Base-by-base conservation (phyloP, 2,329 filamentous ascomycete genomes). In the Mycosphaerelloides madeirae region DNA sequence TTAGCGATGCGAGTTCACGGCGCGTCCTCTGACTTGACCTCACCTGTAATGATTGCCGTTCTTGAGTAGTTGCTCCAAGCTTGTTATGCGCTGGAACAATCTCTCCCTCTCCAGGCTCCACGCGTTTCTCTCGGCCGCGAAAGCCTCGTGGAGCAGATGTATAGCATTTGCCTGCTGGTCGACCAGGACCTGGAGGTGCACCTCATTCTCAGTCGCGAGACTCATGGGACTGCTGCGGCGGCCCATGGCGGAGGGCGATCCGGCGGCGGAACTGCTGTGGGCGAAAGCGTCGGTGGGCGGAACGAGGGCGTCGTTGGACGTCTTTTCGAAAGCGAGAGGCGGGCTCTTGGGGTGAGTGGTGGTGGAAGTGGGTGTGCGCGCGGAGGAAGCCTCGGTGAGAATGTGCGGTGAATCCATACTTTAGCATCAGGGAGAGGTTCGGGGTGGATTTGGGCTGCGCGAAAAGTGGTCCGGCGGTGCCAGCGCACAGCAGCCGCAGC, bases 121-220 rank as follows among this genome's bases (percentile, higher is more conserved):
- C 12, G 57, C 53, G 33, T 65, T 53, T 28, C 63, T 46, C 49
- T 66, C 64, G 2, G 59, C 61, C 9, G 58, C 58, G 41, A 66
- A 66, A 0, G 62, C 63, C 29, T 58, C 55, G 45, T 65, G 61
- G 18, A 65, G 53, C 41, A 58, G 47, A 20, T 54, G 42, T 14
- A 66, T 52, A 6, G 62, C 59, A 36, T 58, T 54, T 12, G 58
- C 46, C 50, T 65, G 62, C 44, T 65, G 63, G 41, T 64, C 61
- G 13, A 65, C 51, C 16, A 65, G 59, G 20, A 55, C 53, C 41
- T 65, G 63, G 46, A 64, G 36, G 25, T 58, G 57, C 14, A 43
- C 43, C 35, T 48, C 52, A 31, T 47, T 35, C 29, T 48, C 46
- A 29, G 50, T 43, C 16, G 40, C 38, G n/a, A 44, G 48, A 41